phyloP scores from a whole-genome alignment of 192 early-diverging fungal genomes.

The Allomyces javanicus region DNA sequence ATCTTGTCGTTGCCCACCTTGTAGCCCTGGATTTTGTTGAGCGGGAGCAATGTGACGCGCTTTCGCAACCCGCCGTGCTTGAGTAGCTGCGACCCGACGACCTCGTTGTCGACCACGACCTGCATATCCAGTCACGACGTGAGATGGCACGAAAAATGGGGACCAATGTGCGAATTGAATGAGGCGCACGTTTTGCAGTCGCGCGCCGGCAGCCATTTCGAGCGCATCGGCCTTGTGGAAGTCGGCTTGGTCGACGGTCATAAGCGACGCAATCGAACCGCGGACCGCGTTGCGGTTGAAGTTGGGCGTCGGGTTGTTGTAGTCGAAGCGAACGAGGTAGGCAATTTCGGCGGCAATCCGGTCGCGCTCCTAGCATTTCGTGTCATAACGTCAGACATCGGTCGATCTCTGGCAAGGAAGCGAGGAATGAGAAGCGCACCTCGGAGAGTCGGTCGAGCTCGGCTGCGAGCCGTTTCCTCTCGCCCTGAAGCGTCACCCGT shows the following conservation, averaged over 20 bases:
- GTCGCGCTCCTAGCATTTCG: constrained; percentile 8
- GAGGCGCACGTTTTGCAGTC: constrained; percentile 53
- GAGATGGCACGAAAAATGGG: neutral
- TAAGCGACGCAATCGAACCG: constrained; percentile 80
- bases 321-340: constrained; percentile 51
- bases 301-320: constrained; percentile 59
- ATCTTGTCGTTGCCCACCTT: constrained; percentile 5
- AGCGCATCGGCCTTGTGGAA: constrained; percentile 52
- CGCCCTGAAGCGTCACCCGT: neutral
- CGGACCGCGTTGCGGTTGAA: constrained; percentile 80
- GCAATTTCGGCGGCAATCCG: constrained; percentile 4
- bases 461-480: neutral
- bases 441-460: constrained; percentile 12
- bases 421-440: constrained; percentile 6
- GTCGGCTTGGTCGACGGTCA: constrained; percentile 52
- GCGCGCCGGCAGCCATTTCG: constrained; percentile 86
- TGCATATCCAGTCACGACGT: constrained; percentile 6
- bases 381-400: constrained; percentile 1
- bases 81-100: constrained; percentile 57
- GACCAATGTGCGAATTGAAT: neutral
- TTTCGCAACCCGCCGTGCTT: constrained; percentile 52
- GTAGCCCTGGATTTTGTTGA: constrained; percentile 76
- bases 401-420: neutral
- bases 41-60: constrained; percentile 75
- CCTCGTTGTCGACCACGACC: constrained; percentile 82